Base-by-base conservation (phyloP, 805 yeast genomes). In the Suhomyces canberraensis region DNA sequence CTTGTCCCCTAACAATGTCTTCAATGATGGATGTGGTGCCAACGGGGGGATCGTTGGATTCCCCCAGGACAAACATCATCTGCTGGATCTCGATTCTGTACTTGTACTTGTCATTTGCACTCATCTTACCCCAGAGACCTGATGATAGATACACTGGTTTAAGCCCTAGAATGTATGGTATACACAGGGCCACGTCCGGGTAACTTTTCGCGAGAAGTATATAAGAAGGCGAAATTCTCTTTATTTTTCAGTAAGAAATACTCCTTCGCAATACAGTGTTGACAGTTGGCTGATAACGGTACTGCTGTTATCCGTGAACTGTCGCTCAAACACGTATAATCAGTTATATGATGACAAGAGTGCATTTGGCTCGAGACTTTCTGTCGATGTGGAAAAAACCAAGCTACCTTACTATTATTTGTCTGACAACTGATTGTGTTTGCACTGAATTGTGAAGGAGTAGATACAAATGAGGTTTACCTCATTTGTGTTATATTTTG, bases 311-410 rank as follows among this genome's bases (percentile, higher is more conserved):
- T 6, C 26, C 11, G 26, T 24, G 14, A 9, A 24, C 26, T 24
- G 14, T 24, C 26, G 14, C 26, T n/a, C n/a, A n/a, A n/a, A n/a
- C n/a, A n/a, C n/a, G n/a, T n/a, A n/a, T n/a, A n/a, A n/a, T n/a
- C n/a, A n/a, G 44, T 54, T 41, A 62, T 44, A 78, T 86, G 95
- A 86, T 86, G 95, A 86, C 82, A 48, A 69, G 96, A 89, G 95
- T 87, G 96, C 96, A 89, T 89, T 89, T 89, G 96, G 96, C 96
- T 89, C 96, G 95, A 88, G 96, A 84, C 84, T 61, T 74, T 71
- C 64, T 73, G 89, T 84, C 89, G 90, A 75, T 89, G 96, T 89
- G 96, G 96, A 89, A 86, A 86, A 85, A 86, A 73, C 79, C 95
- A 76, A 81, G 96, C 96, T 89, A 89, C 96, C 96, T 89, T 75